Evolutionary conservation across 495 filamentous ascomycete species (phyloP).

Genomic region (Cenococcum geophilum): DNA sequence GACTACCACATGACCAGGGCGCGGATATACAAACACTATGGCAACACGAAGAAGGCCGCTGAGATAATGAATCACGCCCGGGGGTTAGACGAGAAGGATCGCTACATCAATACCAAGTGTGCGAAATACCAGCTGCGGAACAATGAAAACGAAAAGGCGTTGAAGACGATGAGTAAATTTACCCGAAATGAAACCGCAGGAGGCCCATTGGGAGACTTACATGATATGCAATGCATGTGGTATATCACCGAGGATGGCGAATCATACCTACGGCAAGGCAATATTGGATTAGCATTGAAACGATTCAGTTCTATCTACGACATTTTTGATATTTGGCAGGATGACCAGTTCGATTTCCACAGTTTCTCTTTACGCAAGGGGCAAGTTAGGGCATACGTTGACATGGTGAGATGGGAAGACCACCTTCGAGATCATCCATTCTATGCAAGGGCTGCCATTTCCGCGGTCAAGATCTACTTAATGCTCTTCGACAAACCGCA

Average conservation of each 20-base stretch:
- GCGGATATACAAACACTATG: conserved; percentile 88
- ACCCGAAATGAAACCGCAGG: conserved; percentile 84
- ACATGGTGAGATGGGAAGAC: conserved; percentile 97
- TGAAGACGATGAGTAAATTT: conserved; percentile 90
- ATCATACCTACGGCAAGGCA: conserved; percentile 75
- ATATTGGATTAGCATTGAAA: conserved; percentile 82
- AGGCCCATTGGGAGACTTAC: conserved; percentile 81
- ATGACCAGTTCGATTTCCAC: conserved; percentile 99
- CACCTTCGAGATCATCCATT: conserved; percentile 84
- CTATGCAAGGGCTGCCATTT: conserved; percentile 78
- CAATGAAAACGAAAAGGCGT: conserved; percentile 74
- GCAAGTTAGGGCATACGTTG: conserved; percentile 87
- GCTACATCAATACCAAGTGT: conserved; percentile 96
- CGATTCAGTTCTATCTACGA: conserved; percentile 78
- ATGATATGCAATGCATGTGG: conserved; percentile 99
- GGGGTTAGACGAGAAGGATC: conserved; percentile 75
- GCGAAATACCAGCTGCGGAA: conserved; percentile 96
- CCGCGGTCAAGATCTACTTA: conserved; percentile 74
- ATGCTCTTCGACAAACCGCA: conserved; percentile 70
- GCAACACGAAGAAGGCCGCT: conserved; percentile 71
- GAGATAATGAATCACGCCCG: conserved; percentile 86
- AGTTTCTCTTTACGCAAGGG: conserved; percentile 93
- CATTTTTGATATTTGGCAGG: conserved; percentile 95
- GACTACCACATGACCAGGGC: conserved; percentile 96
- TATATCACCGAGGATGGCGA: conserved; percentile 93